Percentiles rank a stretch among this genome's conserved stretches.
Conservation (phyloP, 306 rosid genomes). For the Trifolium fragiferum region DNA sequence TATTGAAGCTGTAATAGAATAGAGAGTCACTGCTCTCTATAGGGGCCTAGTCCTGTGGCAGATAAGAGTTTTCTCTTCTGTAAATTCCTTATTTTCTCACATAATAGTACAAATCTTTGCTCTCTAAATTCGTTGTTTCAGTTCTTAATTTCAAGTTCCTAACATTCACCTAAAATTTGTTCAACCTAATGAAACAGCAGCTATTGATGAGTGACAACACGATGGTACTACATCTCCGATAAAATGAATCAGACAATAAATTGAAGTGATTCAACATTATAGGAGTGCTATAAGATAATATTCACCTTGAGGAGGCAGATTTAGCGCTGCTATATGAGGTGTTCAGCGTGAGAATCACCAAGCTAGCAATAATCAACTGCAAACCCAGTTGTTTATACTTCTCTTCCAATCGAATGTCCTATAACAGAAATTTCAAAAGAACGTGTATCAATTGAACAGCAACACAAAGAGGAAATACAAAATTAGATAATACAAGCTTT, state of each 20-base stretch:
- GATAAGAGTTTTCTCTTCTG: too few species aligned
- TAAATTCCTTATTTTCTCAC: too few species aligned
- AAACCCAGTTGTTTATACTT: conserved; percentile 58
- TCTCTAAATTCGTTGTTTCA: too few species aligned
- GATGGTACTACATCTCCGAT: neutral
- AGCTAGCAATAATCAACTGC: conserved; percentile 64
- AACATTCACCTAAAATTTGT: neutral
- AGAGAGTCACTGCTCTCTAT: too few species aligned
- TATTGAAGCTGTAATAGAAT: too few species aligned
- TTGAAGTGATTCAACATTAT: conserved; percentile 4
- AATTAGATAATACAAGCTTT: neutral
- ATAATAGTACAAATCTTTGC: too few species aligned
- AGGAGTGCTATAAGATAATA: neutral
- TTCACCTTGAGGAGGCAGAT: conserved; percentile 68
- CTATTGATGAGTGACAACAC: neutral
- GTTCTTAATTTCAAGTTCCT: too few species aligned
- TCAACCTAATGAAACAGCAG: conserved; percentile 11
- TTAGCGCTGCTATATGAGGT: conserved; percentile 61
- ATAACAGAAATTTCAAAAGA: conserved; percentile 29
- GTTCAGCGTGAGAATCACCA: conserved; percentile 74
- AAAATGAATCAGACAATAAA: conserved; percentile 19
- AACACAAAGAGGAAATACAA: neutral
- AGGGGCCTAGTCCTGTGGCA: too few species aligned
- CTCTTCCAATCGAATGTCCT: conserved; percentile 74
- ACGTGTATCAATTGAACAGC: conserved; percentile 9